A percentile compares a stretch with the other conserved stretches of the same genome.
phyloP scores from a whole-genome alignment of 2,329 filamentous ascomycete genomes.

The Aspergillus quadricinctus region DNA sequence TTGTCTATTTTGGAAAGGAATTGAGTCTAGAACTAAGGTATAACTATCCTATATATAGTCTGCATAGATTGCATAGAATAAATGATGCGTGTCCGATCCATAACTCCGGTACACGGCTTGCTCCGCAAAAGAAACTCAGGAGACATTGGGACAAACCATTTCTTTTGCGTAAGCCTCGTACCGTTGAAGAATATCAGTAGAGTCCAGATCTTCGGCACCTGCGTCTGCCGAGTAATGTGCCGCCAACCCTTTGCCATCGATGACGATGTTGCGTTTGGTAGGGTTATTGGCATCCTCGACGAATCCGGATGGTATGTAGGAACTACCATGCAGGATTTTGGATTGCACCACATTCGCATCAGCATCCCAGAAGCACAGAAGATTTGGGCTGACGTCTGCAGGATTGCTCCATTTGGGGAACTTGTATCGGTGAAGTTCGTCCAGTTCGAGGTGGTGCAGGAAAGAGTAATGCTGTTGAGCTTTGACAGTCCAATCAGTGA shows the following conservation, averaged over 20 bases:
- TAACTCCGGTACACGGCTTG: neutral
- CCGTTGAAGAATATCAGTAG: slow-evolving; percentile 52
- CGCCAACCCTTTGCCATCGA: slow-evolving; percentile 52
- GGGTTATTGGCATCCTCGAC: slow-evolving; percentile 27
- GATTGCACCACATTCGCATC: slow-evolving; percentile 46
- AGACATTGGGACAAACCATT: slow-evolving; percentile 40
- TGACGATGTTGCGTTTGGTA: slow-evolving; percentile 39
- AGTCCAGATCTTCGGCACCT: slow-evolving; percentile 40
- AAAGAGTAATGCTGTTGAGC: slow-evolving; percentile 44
- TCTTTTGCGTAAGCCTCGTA: slow-evolving; percentile 53
- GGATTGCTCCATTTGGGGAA: slow-evolving; percentile 47
- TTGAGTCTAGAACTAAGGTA: neutral
- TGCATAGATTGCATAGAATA: neutral
- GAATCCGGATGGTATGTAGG: slow-evolving; percentile 36
- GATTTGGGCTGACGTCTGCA: slow-evolving; percentile 51
- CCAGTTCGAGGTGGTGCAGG: slow-evolving; percentile 49
- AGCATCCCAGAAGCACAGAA: slow-evolving; percentile 51
- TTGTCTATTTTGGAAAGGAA: neutral
- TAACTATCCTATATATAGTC: neutral
- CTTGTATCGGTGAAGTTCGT: slow-evolving; percentile 45
- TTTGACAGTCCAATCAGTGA: slow-evolving; percentile 49
- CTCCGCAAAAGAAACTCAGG: neutral
- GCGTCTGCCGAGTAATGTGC: slow-evolving; percentile 51
- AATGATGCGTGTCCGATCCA: neutral
- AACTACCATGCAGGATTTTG: slow-evolving; percentile 41